phyloP scores from a whole-genome alignment of 495 filamentous ascomycete species.

The Xylaria venustula region DNA sequence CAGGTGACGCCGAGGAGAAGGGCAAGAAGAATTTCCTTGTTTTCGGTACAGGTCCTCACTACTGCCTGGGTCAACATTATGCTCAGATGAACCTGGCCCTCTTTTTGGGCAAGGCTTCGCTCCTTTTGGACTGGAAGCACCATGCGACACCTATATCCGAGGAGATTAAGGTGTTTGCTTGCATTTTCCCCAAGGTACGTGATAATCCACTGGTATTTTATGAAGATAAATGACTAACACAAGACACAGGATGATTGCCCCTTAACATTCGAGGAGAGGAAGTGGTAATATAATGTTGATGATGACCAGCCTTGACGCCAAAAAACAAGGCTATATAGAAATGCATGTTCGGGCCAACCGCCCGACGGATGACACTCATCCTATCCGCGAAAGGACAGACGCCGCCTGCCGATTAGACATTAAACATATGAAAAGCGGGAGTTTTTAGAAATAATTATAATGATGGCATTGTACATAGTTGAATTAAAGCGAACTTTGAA shows the following conservation, averaged over 20 bases:
- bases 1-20: slow-evolving; percentile 79
- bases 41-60: slow-evolving; percentile 94
- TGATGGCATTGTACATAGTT: slow-evolving; percentile 29
- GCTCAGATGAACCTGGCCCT: slow-evolving; percentile 85
- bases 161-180: slow-evolving; percentile 97
- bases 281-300: slow-evolving; percentile 30
- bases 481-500: slow-evolving; percentile 12
- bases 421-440: slow-evolving; percentile 9
- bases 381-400: not conserved
- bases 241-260: slow-evolving; percentile 60
- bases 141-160: slow-evolving; percentile 76
- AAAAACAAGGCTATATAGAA: not conserved
- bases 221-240: slow-evolving; percentile 27
- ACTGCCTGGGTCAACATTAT: slow-evolving; percentile 94
- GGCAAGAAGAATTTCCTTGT: slow-evolving; percentile 96
- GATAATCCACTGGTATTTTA: not conserved
- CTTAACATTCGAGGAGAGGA: slow-evolving; percentile 57
- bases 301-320: not conserved
- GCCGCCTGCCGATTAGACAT: not conserved
- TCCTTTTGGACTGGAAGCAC: slow-evolving; percentile 90
- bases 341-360: not conserved
- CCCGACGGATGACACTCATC: not conserved
- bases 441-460: slow-evolving; percentile 29
- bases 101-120: slow-evolving; percentile 92
- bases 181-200: slow-evolving; percentile 92